Base-by-base conservation (phyloP, 1,284 basidiomycete genomes). In the Trichosporon sp. region DNA sequence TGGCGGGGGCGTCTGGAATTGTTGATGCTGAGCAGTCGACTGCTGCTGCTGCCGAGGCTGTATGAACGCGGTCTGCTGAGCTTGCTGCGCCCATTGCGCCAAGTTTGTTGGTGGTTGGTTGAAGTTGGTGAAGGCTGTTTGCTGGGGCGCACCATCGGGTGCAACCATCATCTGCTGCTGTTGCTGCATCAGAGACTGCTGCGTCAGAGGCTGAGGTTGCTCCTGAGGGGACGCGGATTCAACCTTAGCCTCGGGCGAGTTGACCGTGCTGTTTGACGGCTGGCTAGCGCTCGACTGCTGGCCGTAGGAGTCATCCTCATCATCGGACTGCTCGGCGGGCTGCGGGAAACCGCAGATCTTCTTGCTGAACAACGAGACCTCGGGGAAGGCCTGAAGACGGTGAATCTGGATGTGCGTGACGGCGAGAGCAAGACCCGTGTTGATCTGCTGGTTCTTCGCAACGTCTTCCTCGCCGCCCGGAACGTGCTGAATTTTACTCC, bases 401-500 rank as follows among this genome's bases (percentile, higher is more conserved):
- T 84, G 83, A 26, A 84, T 79, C 63, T 84, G 82, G 40, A 84
- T 83, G 68, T 84, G 82, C 26, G 79, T 75, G 68, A 83, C 82
- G 21, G 83, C 80, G 16, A 84, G 73, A 65, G 79, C 81, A 59
- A 84, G 73, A 12, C 80, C 70, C 16, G 80, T 78, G 2, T 80
- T 78, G 14, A 83, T 75, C 63, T 84, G 82, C 67, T 82, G 82
- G 66, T 84, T 84, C 26, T 81, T 74, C 8, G 80, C 81, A 8
- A 84, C 81, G 65, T 84, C 83, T 68, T 83, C 84, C 69, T 85
- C 84, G 38, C 80, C 81, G 38, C 83, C 83, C 0, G 82, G 79
- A 1, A 83, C 81, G 16, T 81, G 75, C n/a, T 83, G 80, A 64
- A 81, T 79, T 11, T 82, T 71, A 8, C 76, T 69, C 65, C 75